Percentiles rank a stretch among this genome's conserved stretches.
These are phyloP conservation scores for Daldinia sp. DNA, from an alignment of 2,329 filamentous ascomycete species.

Conservation along the genomic window DNA sequence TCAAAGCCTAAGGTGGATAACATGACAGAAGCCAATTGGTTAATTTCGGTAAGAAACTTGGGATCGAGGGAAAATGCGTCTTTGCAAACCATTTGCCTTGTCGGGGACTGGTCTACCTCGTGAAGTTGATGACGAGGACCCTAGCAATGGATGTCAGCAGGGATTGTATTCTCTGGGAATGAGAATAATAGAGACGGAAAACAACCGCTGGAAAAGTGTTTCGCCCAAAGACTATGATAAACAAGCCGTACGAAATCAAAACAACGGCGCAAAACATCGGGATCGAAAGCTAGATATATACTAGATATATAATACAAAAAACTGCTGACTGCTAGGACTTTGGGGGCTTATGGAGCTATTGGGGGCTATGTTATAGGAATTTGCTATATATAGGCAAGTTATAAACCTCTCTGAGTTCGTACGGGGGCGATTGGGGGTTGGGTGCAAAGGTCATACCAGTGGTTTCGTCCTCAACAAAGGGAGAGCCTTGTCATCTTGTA, in stretches of 20 bases:
- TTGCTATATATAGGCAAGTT: slow-evolving; percentile 3
- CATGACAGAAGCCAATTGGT: background rate
- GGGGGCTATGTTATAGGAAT: background rate
- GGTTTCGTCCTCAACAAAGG: background rate
- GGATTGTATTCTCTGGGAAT: background rate
- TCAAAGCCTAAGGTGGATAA: background rate
- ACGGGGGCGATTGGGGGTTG: background rate
- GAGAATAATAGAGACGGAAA: background rate
- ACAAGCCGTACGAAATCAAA: background rate
- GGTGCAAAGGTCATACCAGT: background rate
- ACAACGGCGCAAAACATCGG: background rate
- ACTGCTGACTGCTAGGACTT: background rate
- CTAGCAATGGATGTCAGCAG: background rate
- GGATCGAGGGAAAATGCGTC: background rate
- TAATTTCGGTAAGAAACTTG: slow-evolving; percentile 3
- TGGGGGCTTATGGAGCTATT: background rate
- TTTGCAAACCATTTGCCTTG: slow-evolving; percentile 4
- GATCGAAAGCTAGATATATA: background rate
- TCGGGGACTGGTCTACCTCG: background rate
- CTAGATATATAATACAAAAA: background rate
- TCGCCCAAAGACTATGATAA: background rate
- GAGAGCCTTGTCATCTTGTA: background rate
- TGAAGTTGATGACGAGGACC: background rate
- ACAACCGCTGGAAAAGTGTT: background rate
- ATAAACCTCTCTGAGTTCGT: background rate